Percentiles rank a stretch among this genome's conserved stretches.
Evolutionary conservation across 2,329 filamentous ascomycete genomes (phyloP).

Genomic region (Aureobasidium uvarum): DNA sequence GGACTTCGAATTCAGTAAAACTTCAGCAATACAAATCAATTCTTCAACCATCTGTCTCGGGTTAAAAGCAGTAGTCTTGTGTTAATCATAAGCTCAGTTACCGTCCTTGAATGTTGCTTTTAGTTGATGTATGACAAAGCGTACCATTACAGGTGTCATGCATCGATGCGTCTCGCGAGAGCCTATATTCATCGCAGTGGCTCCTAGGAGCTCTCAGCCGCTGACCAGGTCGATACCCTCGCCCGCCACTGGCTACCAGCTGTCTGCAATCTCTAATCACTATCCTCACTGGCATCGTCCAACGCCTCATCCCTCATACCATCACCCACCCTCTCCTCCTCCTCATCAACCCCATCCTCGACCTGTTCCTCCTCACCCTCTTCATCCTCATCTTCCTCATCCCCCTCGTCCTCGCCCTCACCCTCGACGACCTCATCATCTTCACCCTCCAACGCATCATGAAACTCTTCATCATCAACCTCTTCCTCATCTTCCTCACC

Average conservation of each 20-base stretch:
- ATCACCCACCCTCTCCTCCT: conserved; percentile 62
- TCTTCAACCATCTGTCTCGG: too few relatives aligned
- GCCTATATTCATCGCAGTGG: not conserved
- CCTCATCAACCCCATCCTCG: conserved; percentile 52
- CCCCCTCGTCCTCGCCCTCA: conserved; percentile 55
- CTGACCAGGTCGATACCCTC: not conserved
- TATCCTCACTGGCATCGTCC: conserved; percentile 37
- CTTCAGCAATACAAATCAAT: not conserved
- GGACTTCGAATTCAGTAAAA: not conserved
- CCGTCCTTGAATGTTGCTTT: not conserved
- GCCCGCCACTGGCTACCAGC: not conserved
- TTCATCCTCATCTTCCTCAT: conserved; percentile 53
- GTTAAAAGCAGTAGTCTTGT: not conserved
- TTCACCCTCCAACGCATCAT: conserved; percentile 47
- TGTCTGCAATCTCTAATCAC: conserved; percentile 31
- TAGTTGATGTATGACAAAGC: not conserved
- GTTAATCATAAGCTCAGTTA: not conserved
- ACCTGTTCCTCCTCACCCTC: conserved; percentile 47
- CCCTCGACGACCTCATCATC: conserved; percentile 52
- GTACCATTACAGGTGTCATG: not conserved
- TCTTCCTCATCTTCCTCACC: conserved; percentile 40
- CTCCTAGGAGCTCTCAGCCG: not conserved
- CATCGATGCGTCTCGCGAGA: not conserved
- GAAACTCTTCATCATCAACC: conserved; percentile 47
- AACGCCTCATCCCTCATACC: conserved; percentile 37